These are phyloP conservation scores for Penicillium sp. DNA, from an alignment of 2,329 filamentous ascomycete species.

Conservation along the genomic window DNA sequence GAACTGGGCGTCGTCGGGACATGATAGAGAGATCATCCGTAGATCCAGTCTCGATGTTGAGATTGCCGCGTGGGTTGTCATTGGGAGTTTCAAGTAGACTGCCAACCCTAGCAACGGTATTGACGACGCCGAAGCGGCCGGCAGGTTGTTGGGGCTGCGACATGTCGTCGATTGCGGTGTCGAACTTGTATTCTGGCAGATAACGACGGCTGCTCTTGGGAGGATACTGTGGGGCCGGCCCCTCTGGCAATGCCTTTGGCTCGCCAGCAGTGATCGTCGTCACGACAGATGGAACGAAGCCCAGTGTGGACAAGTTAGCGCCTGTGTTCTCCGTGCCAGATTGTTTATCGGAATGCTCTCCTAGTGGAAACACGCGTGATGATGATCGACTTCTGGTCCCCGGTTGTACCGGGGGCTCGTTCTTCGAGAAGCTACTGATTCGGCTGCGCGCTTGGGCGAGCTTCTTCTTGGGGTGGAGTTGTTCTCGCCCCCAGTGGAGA, in stretches of 20 bases:
- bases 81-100: constrained; percentile 41
- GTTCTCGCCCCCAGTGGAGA: constrained; percentile 36
- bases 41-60: constrained; percentile 33
- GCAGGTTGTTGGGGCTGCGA: constrained; percentile 53
- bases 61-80: constrained; percentile 36
- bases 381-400: constrained; percentile 57
- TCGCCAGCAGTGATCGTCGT: constrained; percentile 34
- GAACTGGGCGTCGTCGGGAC: constrained; percentile 41
- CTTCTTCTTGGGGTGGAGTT: constrained; percentile 38
- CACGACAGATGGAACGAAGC: constrained; percentile 30
- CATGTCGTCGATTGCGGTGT: constrained; percentile 33
- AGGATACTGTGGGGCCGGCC: constrained; percentile 31
- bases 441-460: constrained; percentile 31
- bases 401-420: constrained; percentile 62
- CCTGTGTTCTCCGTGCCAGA: constrained; percentile 32
- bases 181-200: constrained; percentile 25
- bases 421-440: constrained; percentile 47
- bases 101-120: constrained; percentile 52
- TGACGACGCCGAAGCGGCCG: constrained; percentile 65
- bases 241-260: constrained; percentile 26
- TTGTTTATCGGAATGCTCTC: constrained; percentile 20
- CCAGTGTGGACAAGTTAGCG: constrained; percentile 28
- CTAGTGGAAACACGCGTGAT: constrained; percentile 42
- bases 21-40: constrained; percentile 39
- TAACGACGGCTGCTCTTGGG: constrained; percentile 10